Evolutionary conservation across 1,139 yeast species (phyloP).

Genomic region (Casaregolazyma suthepensis): DNA sequence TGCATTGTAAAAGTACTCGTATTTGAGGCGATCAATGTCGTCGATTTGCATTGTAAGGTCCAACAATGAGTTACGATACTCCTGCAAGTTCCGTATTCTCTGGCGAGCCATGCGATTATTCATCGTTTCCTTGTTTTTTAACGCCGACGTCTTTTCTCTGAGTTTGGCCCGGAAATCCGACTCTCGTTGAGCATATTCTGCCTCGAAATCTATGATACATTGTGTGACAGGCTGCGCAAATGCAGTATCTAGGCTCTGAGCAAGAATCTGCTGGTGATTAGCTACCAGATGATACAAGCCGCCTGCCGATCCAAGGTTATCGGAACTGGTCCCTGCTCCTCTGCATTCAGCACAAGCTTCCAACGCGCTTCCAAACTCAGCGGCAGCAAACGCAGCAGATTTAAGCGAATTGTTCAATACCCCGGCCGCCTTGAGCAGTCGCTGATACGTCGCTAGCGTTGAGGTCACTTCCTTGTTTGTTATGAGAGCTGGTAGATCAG

Average conservation of each 20-base stretch:
- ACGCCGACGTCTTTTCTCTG: conserved; percentile 46
- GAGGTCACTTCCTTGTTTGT: conserved; percentile 52
- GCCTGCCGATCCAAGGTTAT: conserved; percentile 65
- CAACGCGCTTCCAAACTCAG: conserved; percentile 65
- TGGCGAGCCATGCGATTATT: conserved; percentile 46
- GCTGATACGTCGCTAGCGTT: conserved; percentile 43
- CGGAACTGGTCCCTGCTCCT: conserved; percentile 58
- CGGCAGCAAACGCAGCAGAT: conserved; percentile 55
- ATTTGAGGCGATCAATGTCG: conserved; percentile 68
- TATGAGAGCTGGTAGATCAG: conserved; percentile 55
- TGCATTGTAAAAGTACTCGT: conserved; percentile 61
- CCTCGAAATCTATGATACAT: conserved; percentile 18
- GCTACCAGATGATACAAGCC: conserved; percentile 74
- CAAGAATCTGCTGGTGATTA: conserved; percentile 68
- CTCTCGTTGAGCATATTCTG: conserved; percentile 39
- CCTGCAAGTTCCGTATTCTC: conserved; percentile 5
- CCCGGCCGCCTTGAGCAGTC: conserved; percentile 47
- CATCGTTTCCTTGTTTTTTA: conserved; percentile 52
- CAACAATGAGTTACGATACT: conserved; percentile 56
- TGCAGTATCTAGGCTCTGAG: conserved; percentile 46
- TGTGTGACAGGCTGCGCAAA: conserved; percentile 52
- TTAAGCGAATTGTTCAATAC: conserved; percentile 47
- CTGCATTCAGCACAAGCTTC: conserved; percentile 65
- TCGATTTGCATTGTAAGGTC: conserved; percentile 70
- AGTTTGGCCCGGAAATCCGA: conserved; percentile 49